A percentile compares a stretch with the other conserved stretches of the same genome.
Conservation (phyloP, 495 filamentous ascomycete genomes). For the Tuber indicum region DNA sequence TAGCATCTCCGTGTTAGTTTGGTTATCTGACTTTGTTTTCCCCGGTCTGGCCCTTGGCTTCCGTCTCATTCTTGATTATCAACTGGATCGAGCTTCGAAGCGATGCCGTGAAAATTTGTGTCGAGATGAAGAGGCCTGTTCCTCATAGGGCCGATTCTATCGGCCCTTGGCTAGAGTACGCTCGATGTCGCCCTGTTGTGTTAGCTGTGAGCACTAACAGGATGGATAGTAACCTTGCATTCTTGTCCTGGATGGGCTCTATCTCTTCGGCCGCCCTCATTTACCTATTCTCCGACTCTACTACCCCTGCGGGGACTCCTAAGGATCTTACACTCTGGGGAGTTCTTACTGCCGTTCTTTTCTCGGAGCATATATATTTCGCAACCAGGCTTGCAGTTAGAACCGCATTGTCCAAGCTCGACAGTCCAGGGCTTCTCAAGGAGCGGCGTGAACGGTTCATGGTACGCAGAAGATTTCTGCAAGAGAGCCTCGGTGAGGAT, state of each 20-base stretch:
- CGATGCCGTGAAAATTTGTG: conserved; percentile 90
- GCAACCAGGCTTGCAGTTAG: conserved; percentile 63
- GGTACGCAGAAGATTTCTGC: conserved; percentile 46
- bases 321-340: conserved; percentile 70
- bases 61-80: conserved; percentile 83
- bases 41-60: conserved; percentile 83
- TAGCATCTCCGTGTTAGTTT: conserved; percentile 35
- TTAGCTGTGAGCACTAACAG: not conserved
- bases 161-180: conserved; percentile 75
- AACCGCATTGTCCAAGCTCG: conserved; percentile 66
- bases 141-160: conserved; percentile 87
- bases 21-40: conserved; percentile 93
- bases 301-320: conserved; percentile 51
- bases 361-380: conserved; percentile 82
- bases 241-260: conserved; percentile 86
- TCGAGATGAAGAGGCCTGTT: conserved; percentile 79
- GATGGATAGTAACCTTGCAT: conserved; percentile 54
- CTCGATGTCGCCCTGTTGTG: not conserved
- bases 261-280: conserved; percentile 77
- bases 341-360: conserved; percentile 73
- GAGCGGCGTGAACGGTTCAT: conserved; percentile 68
- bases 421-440: conserved; percentile 74
- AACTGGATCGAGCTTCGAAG: conserved; percentile 94
- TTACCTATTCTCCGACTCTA: conserved; percentile 70
- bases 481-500: conserved; percentile 48